A percentile compares a stretch with the other conserved stretches of the same genome.
Evolutionary conservation across 805 yeast species (phyloP).

Genomic region (Metschnikowia kofuensis): DNA sequence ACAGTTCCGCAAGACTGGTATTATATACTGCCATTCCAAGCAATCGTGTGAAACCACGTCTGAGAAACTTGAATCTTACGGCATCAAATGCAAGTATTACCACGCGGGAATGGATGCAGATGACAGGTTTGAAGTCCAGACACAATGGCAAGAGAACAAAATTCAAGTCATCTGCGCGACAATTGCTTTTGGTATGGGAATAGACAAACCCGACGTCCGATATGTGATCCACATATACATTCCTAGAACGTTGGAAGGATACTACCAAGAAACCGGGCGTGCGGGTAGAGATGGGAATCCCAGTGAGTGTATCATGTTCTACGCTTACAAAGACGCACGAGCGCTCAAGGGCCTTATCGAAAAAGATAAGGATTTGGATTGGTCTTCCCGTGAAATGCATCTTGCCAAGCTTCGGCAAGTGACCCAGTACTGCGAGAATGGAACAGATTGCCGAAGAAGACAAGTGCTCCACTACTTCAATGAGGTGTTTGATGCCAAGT

Average conservation of each 20-base stretch:
- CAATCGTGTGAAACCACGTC: slow-evolving; percentile 83
- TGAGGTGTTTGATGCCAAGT: slow-evolving; percentile 66
- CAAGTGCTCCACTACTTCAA: slow-evolving; percentile 89
- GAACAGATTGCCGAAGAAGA: slow-evolving; percentile 83
- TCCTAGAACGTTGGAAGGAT: slow-evolving; percentile 91
- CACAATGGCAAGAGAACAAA: slow-evolving; percentile 71
- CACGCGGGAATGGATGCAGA: slow-evolving; percentile 94
- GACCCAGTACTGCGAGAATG: slow-evolving; percentile 86
- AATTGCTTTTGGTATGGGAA: slow-evolving; percentile 98
- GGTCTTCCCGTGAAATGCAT: slow-evolving; percentile 70
- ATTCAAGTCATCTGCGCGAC: slow-evolving; percentile 91
- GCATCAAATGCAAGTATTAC: slow-evolving; percentile 71
- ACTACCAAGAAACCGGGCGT: slow-evolving; percentile 97
- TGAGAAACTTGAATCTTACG: slow-evolving; percentile 51
- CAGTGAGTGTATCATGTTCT: slow-evolving; percentile 82
- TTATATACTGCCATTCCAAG: slow-evolving; percentile 90
- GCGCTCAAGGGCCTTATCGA: slow-evolving; percentile 73
- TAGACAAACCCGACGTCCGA: slow-evolving; percentile 93
- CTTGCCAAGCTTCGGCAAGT: slow-evolving; percentile 75
- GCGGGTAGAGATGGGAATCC: slow-evolving; percentile 94
- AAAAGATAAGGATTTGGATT: slow-evolving; percentile 65
- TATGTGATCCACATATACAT: slow-evolving; percentile 85
- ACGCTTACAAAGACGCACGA: slow-evolving; percentile 76
- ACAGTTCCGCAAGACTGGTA: slow-evolving; percentile 68
- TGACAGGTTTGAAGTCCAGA: slow-evolving; percentile 69